Base-by-base conservation (phyloP, 2,329 filamentous ascomycete species). In the Blumeriella jaapii region DNA sequence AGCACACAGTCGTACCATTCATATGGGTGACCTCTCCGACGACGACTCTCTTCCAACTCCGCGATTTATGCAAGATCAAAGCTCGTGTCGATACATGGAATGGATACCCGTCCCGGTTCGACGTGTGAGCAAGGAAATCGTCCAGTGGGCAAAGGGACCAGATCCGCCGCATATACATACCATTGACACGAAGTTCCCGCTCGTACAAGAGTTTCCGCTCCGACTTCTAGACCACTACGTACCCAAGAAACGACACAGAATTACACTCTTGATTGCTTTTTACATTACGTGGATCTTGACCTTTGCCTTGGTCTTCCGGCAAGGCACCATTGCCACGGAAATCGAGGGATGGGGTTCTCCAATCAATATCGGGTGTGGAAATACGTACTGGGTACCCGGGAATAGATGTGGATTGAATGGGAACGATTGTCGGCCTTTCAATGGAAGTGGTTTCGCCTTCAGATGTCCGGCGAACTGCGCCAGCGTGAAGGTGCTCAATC, bases 341-440 rank as follows among this genome's bases (percentile, higher is more conserved):
- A 70, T 89, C 36, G 68, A 68, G 10, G 76, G 71, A 30, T 82
- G 78, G 62, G 82, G 80, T 11, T 64, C 61, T 29, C 80, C 82
- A 0, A 64, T 69, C 36, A 65, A 68, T 34, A 71, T 89, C 27
- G 63, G 71, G 18, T 91, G 83, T 55, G 71, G 69, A 9, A 67
- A 70, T 35, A 69, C 75, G 10, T 83, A 82, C 52, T 91, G 82
- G 81, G 67, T 63, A 6, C 55, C 74, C 23, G 77, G 74, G 20
- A 87, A 86, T 51, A 62, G 61, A 9, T 91, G 83, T 55, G 82
- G 82, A 1, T 52, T 89, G 10, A 75, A 89, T 46, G 83, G 83
- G 5, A 73, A 75, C 41, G 64, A 74, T 33, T 91, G 83, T 52
- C 72, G 82, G 6, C 83, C 83, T 0, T 91, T 91, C 51, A 70